Evolutionary conservation across 31 red algal genomes (phyloP).

Genomic region (Porphyra umbilicalis): DNA sequence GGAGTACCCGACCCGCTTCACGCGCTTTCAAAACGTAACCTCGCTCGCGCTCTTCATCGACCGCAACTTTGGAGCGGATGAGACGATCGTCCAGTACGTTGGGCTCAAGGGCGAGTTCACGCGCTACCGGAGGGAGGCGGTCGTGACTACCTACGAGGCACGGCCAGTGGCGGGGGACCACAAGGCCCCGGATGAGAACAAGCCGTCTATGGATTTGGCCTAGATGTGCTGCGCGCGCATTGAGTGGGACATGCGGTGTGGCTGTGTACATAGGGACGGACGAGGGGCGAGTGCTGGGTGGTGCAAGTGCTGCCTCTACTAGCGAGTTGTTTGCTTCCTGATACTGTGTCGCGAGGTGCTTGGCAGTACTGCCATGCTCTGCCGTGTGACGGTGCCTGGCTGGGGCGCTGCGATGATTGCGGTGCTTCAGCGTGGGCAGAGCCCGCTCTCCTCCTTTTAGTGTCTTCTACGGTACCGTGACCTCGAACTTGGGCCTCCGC

Average conservation of each 20-base stretch:
- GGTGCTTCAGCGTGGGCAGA: too few relatives aligned
- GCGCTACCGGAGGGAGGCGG: constrained; percentile 66
- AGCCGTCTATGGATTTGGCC: constrained; percentile 26
- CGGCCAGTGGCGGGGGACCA: constrained; percentile 47
- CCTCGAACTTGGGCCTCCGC: too few relatives aligned
- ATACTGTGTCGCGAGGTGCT: too few relatives aligned
- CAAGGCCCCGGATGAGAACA: constrained; percentile 24
- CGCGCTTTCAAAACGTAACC: constrained; percentile 75
- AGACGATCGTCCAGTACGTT: constrained; percentile 65
- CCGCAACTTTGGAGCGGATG: constrained; percentile 63
- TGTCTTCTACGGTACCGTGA: too few relatives aligned
- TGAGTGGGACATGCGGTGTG: not conserved
- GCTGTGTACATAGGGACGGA: not conserved
- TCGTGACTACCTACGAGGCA: constrained; percentile 63
- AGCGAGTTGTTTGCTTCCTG: too few relatives aligned
- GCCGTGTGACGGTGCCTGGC: too few relatives aligned
- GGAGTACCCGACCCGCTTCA: constrained; percentile 83
- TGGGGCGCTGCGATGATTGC: too few relatives aligned
- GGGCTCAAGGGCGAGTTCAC: constrained; percentile 79
- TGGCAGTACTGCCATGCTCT: too few relatives aligned
- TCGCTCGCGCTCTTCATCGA: constrained; percentile 62
- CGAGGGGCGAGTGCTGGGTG: not conserved
- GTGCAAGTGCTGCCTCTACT: not conserved
- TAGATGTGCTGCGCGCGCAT: not conserved
- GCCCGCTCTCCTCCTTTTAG: too few relatives aligned